Base-by-base conservation (phyloP, 140 eudicot species). In the Senecio squalidus region DNA sequence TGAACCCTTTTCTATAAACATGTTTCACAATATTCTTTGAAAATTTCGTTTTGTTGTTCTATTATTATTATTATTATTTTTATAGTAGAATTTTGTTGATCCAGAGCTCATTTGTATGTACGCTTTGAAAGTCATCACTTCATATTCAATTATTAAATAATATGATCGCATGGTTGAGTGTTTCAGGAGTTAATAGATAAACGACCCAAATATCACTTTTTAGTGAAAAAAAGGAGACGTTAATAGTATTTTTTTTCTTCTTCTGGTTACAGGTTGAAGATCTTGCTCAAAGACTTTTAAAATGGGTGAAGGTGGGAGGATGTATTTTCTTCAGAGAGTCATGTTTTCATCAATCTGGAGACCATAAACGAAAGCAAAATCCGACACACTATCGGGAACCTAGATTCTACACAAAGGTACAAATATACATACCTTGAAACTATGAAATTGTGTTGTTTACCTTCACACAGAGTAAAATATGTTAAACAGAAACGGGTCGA, bases 231-330 rank as follows among this genome's bases (percentile, higher is more conserved):
- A n/a, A n/a, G n/a, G n/a, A n/a, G n/a, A n/a, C n/a, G n/a, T n/a
- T n/a, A n/a, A n/a, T n/a, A n/a, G n/a, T n/a, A n/a, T n/a, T n/a
- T n/a, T n/a, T n/a, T n/a, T n/a, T n/a, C n/a, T n/a, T n/a, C n/a
- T n/a, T 23, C 6, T 64, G 14, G 33, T 65, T 63, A 14, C 66
- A 92, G 96, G 96, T 92, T 58, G 93, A 82, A 66, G 5, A 50
- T 58, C 62, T 87, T 65, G 89, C 78, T 14, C 76, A 68, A 64
- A 79, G 83, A 66, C 73, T 92, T 74, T 67, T 76, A 48, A 87
- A 75, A 66, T 92, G 96, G 98, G 66, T 92, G 76, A 92, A 87
- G 76, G 93, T 82, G 60, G 98, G 98, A 17, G 98, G 98, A 34
- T 70, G 50, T 64, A 87, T 92, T 60, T 87, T 87, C 69, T 92